A percentile compares a stretch with the other conserved stretches of the same genome.
phyloP scores from a whole-genome alignment of 2,329 filamentous ascomycete genomes.

The Atkinsonella hypoxylon region DNA sequence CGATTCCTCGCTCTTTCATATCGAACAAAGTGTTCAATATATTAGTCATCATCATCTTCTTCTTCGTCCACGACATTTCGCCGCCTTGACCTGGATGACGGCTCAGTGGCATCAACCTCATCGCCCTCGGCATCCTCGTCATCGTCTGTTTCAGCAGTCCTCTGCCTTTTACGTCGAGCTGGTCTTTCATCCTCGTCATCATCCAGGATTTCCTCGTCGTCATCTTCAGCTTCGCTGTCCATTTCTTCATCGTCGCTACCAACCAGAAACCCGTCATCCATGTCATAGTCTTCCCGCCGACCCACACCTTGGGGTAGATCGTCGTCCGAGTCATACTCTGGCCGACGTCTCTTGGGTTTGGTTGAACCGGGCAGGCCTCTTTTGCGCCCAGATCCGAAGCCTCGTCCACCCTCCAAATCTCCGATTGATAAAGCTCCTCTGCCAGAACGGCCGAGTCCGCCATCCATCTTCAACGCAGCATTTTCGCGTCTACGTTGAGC shows the following conservation, averaged over 20 bases:
- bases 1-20: not conserved
- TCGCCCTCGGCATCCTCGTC: conserved; percentile 42
- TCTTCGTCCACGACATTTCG: conserved; percentile 48
- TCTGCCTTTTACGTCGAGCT: conserved; percentile 36
- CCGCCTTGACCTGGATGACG: conserved; percentile 35
- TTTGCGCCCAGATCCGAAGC: conserved; percentile 39
- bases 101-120: conserved; percentile 33
- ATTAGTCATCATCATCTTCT: conserved; percentile 29
- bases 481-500: conserved; percentile 55
- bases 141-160: conserved; percentile 36
- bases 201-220: conserved; percentile 46
- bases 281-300: conserved; percentile 64
- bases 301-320: conserved; percentile 50
- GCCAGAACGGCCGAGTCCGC: conserved; percentile 38
- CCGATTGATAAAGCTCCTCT: conserved; percentile 52
- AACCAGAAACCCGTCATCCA: conserved; percentile 69
- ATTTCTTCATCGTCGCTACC: conserved; percentile 60
- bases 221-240: conserved; percentile 51
- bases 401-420: conserved; percentile 53
- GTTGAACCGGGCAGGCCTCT: conserved; percentile 36
- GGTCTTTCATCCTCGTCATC: conserved; percentile 40
- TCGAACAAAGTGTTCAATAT: not conserved
- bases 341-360: conserved; percentile 40
- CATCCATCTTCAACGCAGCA: conserved; percentile 51
- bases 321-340: conserved; percentile 68